phyloP scores from a whole-genome alignment of 1,139 yeast species.

The Geotrichum macrosporum region DNA sequence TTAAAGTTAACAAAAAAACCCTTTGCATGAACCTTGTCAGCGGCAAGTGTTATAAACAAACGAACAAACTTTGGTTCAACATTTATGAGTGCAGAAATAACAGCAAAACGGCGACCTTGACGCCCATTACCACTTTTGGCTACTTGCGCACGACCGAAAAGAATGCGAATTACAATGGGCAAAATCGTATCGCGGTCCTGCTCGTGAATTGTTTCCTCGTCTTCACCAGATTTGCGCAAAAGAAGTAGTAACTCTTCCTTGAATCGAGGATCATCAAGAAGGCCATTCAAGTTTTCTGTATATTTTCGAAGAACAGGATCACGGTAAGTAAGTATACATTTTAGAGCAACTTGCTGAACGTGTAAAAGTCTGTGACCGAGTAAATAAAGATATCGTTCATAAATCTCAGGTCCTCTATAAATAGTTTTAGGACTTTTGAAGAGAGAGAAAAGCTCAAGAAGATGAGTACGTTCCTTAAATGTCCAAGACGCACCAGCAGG shows the following conservation, averaged over 20 bases:
- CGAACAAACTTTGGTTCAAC: conserved; percentile 53
- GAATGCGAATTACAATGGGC: conserved; percentile 70
- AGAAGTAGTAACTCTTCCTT: conserved; percentile 77
- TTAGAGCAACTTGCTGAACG: conserved; percentile 69
- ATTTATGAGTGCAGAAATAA: conserved; percentile 63
- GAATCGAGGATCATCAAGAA: conserved; percentile 78
- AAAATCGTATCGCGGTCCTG: conserved; percentile 57
- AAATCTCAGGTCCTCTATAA: conserved; percentile 50
- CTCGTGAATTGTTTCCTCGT: conserved; percentile 55
- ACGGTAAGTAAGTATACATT: conserved; percentile 65
- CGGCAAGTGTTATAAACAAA: conserved; percentile 60
- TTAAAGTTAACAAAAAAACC: conserved; percentile 39
- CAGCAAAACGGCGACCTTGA: conserved; percentile 70
- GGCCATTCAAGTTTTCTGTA: conserved; percentile 63
- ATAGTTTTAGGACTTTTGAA: conserved; percentile 61
- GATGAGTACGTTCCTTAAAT: conserved; percentile 54
- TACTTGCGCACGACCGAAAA: conserved; percentile 81
- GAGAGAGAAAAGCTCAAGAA: conserved; percentile 59
- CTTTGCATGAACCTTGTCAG: conserved; percentile 48
- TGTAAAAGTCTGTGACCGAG: conserved; percentile 60
- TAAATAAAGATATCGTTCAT: conserved; percentile 50
- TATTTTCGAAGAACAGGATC: conserved; percentile 59
- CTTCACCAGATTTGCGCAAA: conserved; percentile 45
- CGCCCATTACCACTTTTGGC: conserved; percentile 49
- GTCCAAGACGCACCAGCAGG: conserved; percentile 45